Evolutionary conservation across 2,329 filamentous ascomycete genomes (phyloP), one percentile per base, ranked within the genome.

Genomic region (Microsporum canis): DNA sequence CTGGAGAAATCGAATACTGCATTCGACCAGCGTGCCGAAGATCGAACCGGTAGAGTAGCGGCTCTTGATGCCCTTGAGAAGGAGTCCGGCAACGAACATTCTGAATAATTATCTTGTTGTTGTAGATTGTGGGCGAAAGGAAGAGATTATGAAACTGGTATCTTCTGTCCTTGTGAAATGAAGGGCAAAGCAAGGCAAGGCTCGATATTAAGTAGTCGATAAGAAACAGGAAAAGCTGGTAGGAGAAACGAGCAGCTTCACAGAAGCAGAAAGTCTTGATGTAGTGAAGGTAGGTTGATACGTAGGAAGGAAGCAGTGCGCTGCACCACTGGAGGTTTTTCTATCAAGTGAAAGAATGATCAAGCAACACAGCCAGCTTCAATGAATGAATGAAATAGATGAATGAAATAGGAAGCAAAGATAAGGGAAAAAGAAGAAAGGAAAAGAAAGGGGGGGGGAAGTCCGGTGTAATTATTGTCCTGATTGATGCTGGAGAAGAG

Each of bases 1-100:
- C 69, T 92, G 88, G 63, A 86, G 75, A 72, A 91, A 79, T 71
- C 91, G 88, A n/a, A 91, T 75, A 65, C 80, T 65, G 29, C 67
- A 64, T 14, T 71, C 66, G 23, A 71, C 34, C 59, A 72, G 65
- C 17, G 63, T 61, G 12, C 62, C 51, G 61, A 66, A 60, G 58
- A 63, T 57, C 12, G 63, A 62, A 59, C 63, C 55, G 60, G 63
- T 57, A 58, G 62, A 33, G 49, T 65, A 33, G 63, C 63, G 65
- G 61, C 61, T 67, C 61, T 49, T 63, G 65, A 64, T 60, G 62
- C 62, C 17, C 62, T 63, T 58, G 65, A 68, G 55, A 65, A 68
- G 45, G 57, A 65, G 59, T 53, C 63, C 38, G 47, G 61, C 65
- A 53, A 65, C 38, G 49, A 39, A 41, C 62, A 65, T 65, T 8